phyloP scores from a whole-genome alignment of 805 yeast genomes.

The Trichomonascus vanleenenianus region DNA sequence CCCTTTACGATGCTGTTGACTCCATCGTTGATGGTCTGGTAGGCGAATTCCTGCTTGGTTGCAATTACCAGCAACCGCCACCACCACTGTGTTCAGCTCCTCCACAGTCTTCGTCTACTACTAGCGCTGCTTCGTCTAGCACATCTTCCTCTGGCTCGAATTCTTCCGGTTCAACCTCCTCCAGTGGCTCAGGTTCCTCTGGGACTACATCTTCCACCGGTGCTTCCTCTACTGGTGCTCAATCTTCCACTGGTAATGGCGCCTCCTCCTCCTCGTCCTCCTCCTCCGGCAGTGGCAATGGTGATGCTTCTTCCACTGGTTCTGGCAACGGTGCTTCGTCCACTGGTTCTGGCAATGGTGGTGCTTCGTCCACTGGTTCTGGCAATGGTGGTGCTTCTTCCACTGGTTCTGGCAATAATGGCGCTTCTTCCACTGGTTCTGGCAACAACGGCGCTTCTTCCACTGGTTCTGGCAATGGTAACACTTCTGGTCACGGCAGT shows the following conservation, averaged over 20 bases:
- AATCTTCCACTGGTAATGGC: slow-evolving; percentile 2
- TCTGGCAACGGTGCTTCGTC: slow-evolving; percentile 6
- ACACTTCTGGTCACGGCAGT: background rate
- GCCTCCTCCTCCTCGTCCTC: no score
- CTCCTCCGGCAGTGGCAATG: no score
- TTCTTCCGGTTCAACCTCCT: slow-evolving; percentile 1
- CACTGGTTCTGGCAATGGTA: slow-evolving; percentile 7
- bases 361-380: background rate
- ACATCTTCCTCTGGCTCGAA: slow-evolving; percentile 4
- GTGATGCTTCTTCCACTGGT: slow-evolving; percentile 5
- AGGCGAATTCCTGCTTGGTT: slow-evolving; percentile 7
- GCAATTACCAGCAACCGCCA: slow-evolving; percentile 7
- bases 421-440: slow-evolving; percentile 6
- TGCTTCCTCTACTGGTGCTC: slow-evolving; percentile 5
- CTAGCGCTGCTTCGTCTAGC: slow-evolving; percentile 5
- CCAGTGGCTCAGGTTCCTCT: slow-evolving; percentile 4
- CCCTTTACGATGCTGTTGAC: slow-evolving; percentile 6
- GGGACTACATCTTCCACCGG: slow-evolving; percentile 5
- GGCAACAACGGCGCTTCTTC: slow-evolving; percentile 6
- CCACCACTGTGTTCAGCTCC: slow-evolving; percentile 7
- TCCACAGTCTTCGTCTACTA: slow-evolving; percentile 4
- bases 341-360: slow-evolving; percentile 7
- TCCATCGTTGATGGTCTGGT: slow-evolving; percentile 4
- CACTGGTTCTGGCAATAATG: no score
- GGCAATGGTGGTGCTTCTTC: no score